phyloP scores from a whole-genome alignment of 441 rosid species.

The Mallotus japonicus region DNA sequence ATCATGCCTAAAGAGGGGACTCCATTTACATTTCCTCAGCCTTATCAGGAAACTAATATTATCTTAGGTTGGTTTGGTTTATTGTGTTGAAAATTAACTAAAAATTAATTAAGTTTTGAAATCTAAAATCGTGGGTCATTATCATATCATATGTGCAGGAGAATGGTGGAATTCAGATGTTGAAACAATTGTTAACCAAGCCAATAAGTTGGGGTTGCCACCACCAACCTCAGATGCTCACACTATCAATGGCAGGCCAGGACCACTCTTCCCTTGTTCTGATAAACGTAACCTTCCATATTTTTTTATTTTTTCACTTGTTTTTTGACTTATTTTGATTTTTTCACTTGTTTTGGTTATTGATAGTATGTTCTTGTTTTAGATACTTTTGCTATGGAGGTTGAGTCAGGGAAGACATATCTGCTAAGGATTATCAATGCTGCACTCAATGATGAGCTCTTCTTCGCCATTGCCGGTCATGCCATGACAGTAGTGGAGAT shows the following conservation, averaged over 20 bases:
- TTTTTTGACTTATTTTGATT: no score
- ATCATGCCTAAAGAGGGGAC: constrained; percentile 56
- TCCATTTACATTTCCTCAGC: constrained; percentile 63
- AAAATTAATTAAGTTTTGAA: no score
- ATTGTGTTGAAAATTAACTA: not conserved
- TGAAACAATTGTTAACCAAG: constrained; percentile 51
- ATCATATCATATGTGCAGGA: constrained; percentile 31
- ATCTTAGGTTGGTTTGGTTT: constrained; percentile 33
- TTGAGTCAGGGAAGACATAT: constrained; percentile 56
- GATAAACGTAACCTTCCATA: constrained; percentile 38
- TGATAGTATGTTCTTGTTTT: constrained; percentile 7
- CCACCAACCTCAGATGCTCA: constrained; percentile 72
- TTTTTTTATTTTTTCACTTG: no score
- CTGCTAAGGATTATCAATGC: constrained; percentile 69
- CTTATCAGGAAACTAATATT: constrained; percentile 45
- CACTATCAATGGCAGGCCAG: constrained; percentile 83
- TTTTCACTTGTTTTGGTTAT: no score
- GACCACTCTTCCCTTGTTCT: constrained; percentile 75
- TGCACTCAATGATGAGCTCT: constrained; percentile 71
- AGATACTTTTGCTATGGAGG: constrained; percentile 60
- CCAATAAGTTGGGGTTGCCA: constrained; percentile 52
- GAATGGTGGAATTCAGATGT: constrained; percentile 89
- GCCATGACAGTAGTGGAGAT: constrained; percentile 66
- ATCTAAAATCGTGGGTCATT: no score
- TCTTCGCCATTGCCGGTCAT: constrained; percentile 74